Evolutionary conservation across 2,329 filamentous ascomycete genomes (phyloP).

Genomic region (Acrodontium crateriforme): DNA sequence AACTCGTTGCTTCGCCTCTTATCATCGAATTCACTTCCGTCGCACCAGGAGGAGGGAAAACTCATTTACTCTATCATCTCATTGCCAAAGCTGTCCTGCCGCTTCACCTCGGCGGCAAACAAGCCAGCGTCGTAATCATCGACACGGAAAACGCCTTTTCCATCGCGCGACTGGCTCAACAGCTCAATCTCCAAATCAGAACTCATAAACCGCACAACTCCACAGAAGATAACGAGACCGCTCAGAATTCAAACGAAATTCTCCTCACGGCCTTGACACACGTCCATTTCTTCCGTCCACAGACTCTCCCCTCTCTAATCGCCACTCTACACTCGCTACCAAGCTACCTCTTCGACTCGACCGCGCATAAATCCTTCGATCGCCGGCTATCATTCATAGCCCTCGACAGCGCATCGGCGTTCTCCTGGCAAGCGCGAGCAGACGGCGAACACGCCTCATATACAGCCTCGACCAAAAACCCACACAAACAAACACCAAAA

Average conservation of each 20-base stretch:
- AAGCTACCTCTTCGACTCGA: slow-evolving; percentile 34
- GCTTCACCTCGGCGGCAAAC: slow-evolving; percentile 29
- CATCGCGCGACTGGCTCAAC: slow-evolving; percentile 30
- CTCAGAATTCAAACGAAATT: slow-evolving; percentile 8
- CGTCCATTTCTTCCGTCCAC: slow-evolving; percentile 44
- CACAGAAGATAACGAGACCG: slow-evolving; percentile 3
- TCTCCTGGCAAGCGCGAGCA: slow-evolving; percentile 40
- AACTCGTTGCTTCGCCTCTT: slow-evolving; percentile 15
- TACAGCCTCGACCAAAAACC: slow-evolving; percentile 2
- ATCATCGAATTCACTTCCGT: slow-evolving; percentile 42
- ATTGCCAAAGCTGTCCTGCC: slow-evolving; percentile 39
- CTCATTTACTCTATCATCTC: slow-evolving; percentile 44
- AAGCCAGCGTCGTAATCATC: slow-evolving; percentile 39
- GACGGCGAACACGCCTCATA: slow-evolving; percentile 24
- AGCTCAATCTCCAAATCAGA: slow-evolving; percentile 22
- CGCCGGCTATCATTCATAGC: slow-evolving; percentile 37
- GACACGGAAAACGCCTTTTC: slow-evolving; percentile 44
- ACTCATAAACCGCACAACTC: slow-evolving; percentile 1
- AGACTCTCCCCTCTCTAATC: slow-evolving; percentile 37
- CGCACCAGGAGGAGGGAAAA: slow-evolving; percentile 41
- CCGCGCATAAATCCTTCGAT: slow-evolving; percentile 32
- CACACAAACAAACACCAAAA: slow-evolving; percentile 1
- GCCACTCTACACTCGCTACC: slow-evolving; percentile 35
- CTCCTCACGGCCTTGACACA: slow-evolving; percentile 35
- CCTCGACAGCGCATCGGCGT: slow-evolving; percentile 41